These are phyloP conservation scores for Plasmodium reichenowi DNA, from an alignment of 169 alveolate genomes.

Conservation along the genomic window DNA sequence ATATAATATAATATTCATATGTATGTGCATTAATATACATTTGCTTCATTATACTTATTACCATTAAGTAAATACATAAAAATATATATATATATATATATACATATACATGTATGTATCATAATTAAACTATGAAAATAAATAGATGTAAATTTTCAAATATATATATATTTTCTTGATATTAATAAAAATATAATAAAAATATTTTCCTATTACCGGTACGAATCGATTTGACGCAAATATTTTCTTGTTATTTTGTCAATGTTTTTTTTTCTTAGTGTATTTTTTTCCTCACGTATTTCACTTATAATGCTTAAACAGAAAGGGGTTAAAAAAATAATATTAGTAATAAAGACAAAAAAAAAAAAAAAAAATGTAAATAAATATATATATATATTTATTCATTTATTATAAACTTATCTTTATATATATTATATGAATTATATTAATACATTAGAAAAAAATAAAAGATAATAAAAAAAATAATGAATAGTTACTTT, in stretches of 20 bases:
- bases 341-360: conserved; percentile 1
- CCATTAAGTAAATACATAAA: too few relatives aligned
- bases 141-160: too few relatives aligned
- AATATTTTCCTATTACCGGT: conserved; percentile 39
- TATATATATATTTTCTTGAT: not conserved
- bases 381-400: not conserved
- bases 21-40: too few relatives aligned
- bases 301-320: conserved; percentile 56
- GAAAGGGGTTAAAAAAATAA: conserved; percentile 12
- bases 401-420: too few relatives aligned
- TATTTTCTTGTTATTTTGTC: conserved; percentile 72
- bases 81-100: too few relatives aligned
- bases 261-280: conserved; percentile 57
- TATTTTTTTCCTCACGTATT: conserved; percentile 43
- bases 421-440: not conserved
- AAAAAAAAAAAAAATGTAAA: conserved; percentile 4
- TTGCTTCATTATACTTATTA: too few relatives aligned
- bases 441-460: not conserved
- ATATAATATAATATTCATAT: too few relatives aligned
- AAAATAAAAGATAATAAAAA: not conserved
- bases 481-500: conserved; percentile 20
- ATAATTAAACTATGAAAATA: too few relatives aligned
- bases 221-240: conserved; percentile 63
- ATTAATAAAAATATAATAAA: not conserved
- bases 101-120: too few relatives aligned